These are phyloP conservation scores for Penium margaritaceum DNA, from an alignment of 139 green algal genomes.

Conservation along the genomic window DNA sequence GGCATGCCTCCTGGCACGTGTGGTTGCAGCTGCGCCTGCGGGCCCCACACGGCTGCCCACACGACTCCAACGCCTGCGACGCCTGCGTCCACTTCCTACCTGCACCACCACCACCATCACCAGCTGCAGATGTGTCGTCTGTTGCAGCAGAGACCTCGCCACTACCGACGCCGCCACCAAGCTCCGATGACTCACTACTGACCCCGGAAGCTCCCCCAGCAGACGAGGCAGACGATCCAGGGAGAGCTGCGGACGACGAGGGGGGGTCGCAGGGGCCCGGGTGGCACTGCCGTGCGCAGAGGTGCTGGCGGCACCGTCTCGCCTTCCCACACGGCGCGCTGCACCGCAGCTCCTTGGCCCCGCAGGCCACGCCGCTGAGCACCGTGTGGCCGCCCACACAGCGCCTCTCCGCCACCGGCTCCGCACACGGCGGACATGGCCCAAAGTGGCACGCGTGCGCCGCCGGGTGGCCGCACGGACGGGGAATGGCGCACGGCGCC, in stretches of 20 bases:
- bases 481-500: conserved; percentile 17
- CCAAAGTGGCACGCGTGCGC: conserved; percentile 41
- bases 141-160: not conserved
- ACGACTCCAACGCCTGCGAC: too few species aligned
- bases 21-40: conserved; percentile 28
- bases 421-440: conserved; percentile 35
- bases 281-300: conserved; percentile 28
- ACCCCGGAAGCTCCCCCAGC: too few species aligned
- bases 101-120: too few species aligned
- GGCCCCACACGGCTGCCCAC: conserved; percentile 38
- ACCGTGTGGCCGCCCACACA: conserved; percentile 39
- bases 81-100: too few species aligned
- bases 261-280: conserved; percentile 20
- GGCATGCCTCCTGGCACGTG: conserved; percentile 23
- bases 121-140: too few species aligned
- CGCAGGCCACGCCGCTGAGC: conserved; percentile 36
- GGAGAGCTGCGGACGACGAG: too few species aligned
- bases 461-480: conserved; percentile 27
- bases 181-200: too few species aligned
- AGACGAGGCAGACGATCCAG: too few species aligned
- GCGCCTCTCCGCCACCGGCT: conserved; percentile 14
- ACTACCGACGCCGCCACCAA: not conserved
- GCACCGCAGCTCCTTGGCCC: conserved; percentile 25
- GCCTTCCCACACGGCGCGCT: conserved; percentile 19
- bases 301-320: conserved; percentile 26